Conservation (phyloP, 768 basidiomycete genomes). For the Kwoniella dendrophila region DNA sequence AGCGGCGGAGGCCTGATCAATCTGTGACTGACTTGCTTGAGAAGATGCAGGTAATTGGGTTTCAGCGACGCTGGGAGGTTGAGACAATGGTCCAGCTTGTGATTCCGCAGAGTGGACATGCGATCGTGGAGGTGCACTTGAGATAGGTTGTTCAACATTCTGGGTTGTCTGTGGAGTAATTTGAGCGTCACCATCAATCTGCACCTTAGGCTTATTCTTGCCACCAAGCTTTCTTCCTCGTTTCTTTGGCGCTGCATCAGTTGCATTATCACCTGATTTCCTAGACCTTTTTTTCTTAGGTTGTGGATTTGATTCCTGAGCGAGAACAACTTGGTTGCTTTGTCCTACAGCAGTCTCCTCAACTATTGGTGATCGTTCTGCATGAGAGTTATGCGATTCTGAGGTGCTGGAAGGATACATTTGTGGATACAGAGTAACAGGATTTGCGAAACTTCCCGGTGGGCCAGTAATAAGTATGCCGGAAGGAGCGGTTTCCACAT, state of each 20-base stretch:
- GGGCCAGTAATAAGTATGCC: background rate
- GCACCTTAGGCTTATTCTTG: background rate
- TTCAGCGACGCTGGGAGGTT: background rate
- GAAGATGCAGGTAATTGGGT: background rate
- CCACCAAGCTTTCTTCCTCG: slow-evolving; percentile 1
- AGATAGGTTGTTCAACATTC: background rate
- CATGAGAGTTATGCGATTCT: background rate
- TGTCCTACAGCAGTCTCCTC: background rate
- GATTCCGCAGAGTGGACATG: background rate
- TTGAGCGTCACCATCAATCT: background rate
- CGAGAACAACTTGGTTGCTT: no score
- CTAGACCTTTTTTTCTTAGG: slow-evolving; percentile 7
- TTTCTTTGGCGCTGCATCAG: slow-evolving; percentile 9
- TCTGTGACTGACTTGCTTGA: background rate
- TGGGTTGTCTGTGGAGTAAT: background rate
- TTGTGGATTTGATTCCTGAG: background rate
- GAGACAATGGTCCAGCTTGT: background rate
- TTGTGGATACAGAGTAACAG: background rate
- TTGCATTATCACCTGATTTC: background rate
- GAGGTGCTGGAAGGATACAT: no score
- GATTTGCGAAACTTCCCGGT: slow-evolving; percentile 15
- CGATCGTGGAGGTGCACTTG: background rate
- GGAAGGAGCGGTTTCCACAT: background rate
- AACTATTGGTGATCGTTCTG: background rate
- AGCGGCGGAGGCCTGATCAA: background rate